These are phyloP conservation scores for Aspergillus campestris DNA, from an alignment of 495 filamentous ascomycete species.

Conservation along the genomic window DNA sequence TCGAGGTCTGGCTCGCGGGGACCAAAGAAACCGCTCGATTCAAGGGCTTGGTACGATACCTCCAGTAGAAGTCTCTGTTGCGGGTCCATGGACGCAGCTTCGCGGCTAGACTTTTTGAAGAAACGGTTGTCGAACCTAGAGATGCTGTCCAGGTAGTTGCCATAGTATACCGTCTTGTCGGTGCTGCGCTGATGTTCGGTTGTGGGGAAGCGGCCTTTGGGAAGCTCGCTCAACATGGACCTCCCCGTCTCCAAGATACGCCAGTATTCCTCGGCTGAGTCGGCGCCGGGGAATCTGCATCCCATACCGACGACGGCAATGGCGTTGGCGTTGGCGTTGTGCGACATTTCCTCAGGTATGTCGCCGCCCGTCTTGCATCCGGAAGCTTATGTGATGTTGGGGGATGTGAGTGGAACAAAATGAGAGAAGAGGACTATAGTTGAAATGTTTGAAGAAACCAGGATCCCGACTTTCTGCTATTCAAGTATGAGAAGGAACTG, in stretches of 20 bases:
- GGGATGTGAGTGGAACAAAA: too few species aligned
- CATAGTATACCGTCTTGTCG: too few species aligned
- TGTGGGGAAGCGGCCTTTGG: conserved; percentile 9
- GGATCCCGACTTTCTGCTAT: too few species aligned
- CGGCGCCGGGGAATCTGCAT: conserved; percentile 28
- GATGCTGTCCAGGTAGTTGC: conserved; percentile 24
- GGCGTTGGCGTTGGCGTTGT: too few species aligned
- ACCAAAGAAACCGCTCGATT: conserved; percentile 14
- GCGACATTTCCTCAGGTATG: too few species aligned
- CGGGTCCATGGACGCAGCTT: conserved; percentile 35
- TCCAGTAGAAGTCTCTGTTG: conserved; percentile 34
- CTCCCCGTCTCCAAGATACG: conserved; percentile 15
- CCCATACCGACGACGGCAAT: conserved; percentile 37
- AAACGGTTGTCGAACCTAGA: conserved; percentile 22
- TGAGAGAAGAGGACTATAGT: too few species aligned
- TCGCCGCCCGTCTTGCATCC: too few species aligned
- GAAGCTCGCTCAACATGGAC: conserved; percentile 10
- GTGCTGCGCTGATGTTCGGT: conserved; percentile 4
- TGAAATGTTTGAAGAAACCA: too few species aligned
- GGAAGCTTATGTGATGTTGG: too few species aligned
- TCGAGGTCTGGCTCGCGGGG: not conserved
- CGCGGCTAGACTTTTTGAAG: conserved; percentile 21
- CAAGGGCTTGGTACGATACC: conserved; percentile 28
- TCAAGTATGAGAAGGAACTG: too few species aligned
- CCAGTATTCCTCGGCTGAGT: conserved; percentile 32